These are phyloP conservation scores for Rutidosis leptorrhynchoides DNA, from an alignment of 129 eudicot genomes.

Conservation along the genomic window DNA sequence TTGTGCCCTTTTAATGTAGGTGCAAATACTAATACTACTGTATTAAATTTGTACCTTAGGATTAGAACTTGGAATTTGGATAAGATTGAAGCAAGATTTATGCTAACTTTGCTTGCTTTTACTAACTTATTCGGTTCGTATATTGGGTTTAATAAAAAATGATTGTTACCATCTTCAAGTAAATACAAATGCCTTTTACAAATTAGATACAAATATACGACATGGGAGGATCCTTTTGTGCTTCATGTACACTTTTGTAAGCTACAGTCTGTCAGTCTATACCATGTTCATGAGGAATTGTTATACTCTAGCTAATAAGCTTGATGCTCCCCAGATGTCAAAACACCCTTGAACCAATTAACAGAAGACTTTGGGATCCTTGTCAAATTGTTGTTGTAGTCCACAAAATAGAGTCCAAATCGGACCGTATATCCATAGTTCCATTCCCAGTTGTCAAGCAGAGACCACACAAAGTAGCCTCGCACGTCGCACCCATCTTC, in stretches of 20 bases:
- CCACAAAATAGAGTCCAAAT: conserved; percentile 90
- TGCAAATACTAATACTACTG: background rate
- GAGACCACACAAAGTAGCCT: conserved; percentile 91
- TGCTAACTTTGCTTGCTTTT: background rate
- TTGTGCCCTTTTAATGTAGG: background rate
- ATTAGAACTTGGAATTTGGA: background rate
- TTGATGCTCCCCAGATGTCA: conserved; percentile 29
- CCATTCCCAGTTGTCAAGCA: conserved; percentile 99
- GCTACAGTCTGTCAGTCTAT: background rate
- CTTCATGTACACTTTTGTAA: background rate
- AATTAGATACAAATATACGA: background rate
- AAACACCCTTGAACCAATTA: conserved; percentile 64
- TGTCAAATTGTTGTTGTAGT: conserved; percentile 81
- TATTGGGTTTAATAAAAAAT: background rate
- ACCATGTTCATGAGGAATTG: background rate
- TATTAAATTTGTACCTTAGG: too few species aligned
- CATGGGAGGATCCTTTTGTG: conserved; percentile 1
- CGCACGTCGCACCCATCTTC: conserved; percentile 78
- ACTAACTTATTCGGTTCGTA: background rate
- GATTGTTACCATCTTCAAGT: background rate
- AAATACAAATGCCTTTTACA: background rate
- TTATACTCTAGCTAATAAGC: conserved; percentile 13
- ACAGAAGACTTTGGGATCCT: conserved; percentile 88
- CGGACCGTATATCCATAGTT: conserved; percentile 73
- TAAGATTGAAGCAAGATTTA: background rate